These are phyloP conservation scores for Lactarius sanguifluus DNA, from an alignment of 768 basidiomycete species.

Conservation along the genomic window DNA sequence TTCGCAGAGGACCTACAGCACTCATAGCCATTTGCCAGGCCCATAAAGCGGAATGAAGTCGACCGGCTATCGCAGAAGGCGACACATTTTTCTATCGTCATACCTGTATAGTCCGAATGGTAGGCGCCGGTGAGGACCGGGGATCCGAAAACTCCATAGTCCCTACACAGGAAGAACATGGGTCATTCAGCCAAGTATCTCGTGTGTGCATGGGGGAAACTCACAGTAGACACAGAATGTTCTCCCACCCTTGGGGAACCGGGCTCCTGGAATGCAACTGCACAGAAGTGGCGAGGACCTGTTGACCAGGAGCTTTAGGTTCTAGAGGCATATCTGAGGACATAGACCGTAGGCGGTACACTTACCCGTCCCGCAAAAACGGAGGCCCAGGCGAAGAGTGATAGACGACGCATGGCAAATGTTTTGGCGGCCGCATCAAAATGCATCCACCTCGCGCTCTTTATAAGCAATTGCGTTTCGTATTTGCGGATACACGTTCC, in stretches of 20 bases:
- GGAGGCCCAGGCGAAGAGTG: neutral
- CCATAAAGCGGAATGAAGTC: constrained; percentile 55
- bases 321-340: too few species aligned
- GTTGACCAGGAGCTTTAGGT: neutral
- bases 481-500: neutral
- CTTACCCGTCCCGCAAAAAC: neutral
- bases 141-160: neutral
- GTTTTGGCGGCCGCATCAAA: neutral
- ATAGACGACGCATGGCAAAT: neutral
- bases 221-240: neutral
- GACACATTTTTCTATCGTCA: constrained; percentile 59
- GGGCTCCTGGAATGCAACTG: neutral
- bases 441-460: neutral
- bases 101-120: constrained; percentile 46
- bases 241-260: neutral
- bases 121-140: constrained; percentile 50
- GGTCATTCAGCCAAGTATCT: too few species aligned
- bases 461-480: neutral
- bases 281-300: neutral
- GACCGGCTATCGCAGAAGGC: constrained; percentile 42
- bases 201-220: too few species aligned
- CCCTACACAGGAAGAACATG: neutral
- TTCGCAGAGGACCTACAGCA: constrained; percentile 45
- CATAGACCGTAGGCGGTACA: too few species aligned
- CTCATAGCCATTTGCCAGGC: constrained; percentile 61